phyloP scores from a whole-genome alignment of 768 basidiomycete genomes.

The Galerina sulciceps region DNA sequence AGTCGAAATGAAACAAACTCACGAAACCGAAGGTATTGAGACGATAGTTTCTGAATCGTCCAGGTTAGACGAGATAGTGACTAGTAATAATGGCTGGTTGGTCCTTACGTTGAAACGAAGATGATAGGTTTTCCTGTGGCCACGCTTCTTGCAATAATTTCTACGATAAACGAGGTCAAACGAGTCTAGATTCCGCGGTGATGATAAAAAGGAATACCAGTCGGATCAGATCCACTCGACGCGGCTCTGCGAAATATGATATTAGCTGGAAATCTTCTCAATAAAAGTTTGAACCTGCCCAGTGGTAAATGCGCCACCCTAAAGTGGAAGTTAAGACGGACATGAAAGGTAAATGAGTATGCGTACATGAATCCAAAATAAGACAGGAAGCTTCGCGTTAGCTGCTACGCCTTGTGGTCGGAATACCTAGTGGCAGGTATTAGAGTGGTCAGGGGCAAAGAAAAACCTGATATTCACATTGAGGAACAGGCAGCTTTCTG shows the following conservation, averaged over 20 bases:
- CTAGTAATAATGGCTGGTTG: neutral
- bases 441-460: neutral
- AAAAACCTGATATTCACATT: conserved; percentile 39
- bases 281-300: conserved; percentile 30
- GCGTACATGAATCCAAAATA: conserved; percentile 42
- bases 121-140: conserved; percentile 53
- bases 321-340: neutral
- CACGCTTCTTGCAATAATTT: conserved; percentile 50
- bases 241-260: conserved; percentile 33
- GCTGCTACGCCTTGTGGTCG: conserved; percentile 31
- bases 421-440: conserved; percentile 31
- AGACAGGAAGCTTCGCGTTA: conserved; percentile 36
- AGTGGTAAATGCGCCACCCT: conserved; percentile 56
- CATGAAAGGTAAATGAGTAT: neutral
- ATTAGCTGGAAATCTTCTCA: too few relatives aligned
- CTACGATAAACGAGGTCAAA: conserved; percentile 27
- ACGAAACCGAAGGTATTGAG: conserved; percentile 64
- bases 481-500: conserved; percentile 58
- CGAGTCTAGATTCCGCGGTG: neutral
- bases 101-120: conserved; percentile 52
- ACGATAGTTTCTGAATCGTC: conserved; percentile 51
- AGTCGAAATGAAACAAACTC: conserved; percentile 8
- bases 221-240: conserved; percentile 48
- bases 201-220: conserved; percentile 32
- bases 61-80: neutral